These are phyloP conservation scores for Camellia granthamiana DNA, from an alignment of 148 eudicot genomes.

Conservation along the genomic window DNA sequence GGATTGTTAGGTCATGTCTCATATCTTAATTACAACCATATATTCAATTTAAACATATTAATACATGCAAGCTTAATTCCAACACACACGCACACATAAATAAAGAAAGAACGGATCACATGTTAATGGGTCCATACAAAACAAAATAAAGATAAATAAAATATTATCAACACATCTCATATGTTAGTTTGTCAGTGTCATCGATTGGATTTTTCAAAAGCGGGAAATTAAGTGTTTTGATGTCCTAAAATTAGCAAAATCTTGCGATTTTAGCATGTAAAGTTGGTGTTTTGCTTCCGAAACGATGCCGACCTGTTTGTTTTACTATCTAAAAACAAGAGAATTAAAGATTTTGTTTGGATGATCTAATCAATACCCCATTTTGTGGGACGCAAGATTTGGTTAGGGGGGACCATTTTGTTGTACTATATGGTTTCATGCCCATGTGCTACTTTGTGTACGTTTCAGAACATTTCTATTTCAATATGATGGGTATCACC, in stretches of 20 bases:
- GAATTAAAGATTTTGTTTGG: background rate
- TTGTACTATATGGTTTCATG: background rate
- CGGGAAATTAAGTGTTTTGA: background rate
- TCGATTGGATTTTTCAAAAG: background rate
- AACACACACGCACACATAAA: too few relatives aligned
- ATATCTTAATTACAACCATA: too few relatives aligned
- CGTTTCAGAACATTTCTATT: background rate
- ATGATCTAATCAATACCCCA: constrained; percentile 6
- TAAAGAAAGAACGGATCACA: too few relatives aligned
- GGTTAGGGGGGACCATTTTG: constrained; percentile 9
- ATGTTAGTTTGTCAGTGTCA: too few relatives aligned
- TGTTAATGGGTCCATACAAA: too few relatives aligned
- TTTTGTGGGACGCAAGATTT: background rate
- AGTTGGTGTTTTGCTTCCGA: background rate
- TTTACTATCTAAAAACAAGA: background rate
- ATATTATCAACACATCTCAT: too few relatives aligned
- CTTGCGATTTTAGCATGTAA: background rate
- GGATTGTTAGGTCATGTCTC: too few relatives aligned
- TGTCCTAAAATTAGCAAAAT: background rate
- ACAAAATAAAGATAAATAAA: background rate
- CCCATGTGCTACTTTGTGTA: constrained; percentile 28
- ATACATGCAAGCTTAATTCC: too few relatives aligned
- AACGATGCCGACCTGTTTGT: background rate
- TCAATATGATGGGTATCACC: background rate
- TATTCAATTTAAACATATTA: too few relatives aligned